Conservation (phyloP, 2,329 filamentous ascomycete species). For the Monilinia aucupariae region DNA sequence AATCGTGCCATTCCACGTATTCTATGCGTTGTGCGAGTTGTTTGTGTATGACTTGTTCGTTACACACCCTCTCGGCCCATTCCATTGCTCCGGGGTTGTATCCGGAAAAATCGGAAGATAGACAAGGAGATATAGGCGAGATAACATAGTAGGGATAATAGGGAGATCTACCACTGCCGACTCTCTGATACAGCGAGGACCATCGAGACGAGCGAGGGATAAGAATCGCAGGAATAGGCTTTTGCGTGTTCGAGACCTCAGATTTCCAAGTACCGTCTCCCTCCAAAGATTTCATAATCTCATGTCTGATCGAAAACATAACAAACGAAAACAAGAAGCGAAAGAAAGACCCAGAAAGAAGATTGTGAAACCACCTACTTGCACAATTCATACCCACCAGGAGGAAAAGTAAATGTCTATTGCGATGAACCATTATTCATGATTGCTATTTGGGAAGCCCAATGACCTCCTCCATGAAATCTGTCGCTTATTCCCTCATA, state of each 20-base stretch:
- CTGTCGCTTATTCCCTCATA: not conserved
- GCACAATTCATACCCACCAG: slow-evolving; percentile 1
- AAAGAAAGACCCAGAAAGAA: not conserved
- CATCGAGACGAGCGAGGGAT: not conserved
- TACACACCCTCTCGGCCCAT: not conserved
- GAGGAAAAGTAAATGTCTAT: not conserved
- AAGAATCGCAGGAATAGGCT: not conserved
- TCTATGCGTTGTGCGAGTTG: not conserved
- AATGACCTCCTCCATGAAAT: not conserved
- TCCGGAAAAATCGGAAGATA: not conserved
- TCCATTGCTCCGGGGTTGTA: not conserved
- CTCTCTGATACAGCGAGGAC: not conserved
- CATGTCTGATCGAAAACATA: not conserved
- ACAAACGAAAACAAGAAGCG: not conserved
- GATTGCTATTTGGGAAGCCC: not conserved
- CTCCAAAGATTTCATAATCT: not conserved
- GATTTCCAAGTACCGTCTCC: not conserved
- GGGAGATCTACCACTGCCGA: no score
- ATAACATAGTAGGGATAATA: not conserved
- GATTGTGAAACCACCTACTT: not conserved
- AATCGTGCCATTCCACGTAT: slow-evolving; percentile 5
- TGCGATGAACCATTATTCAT: slow-evolving; percentile 6
- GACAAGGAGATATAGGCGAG: not conserved
- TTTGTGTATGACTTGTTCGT: not conserved
- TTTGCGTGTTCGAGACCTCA: not conserved